phyloP scores from a whole-genome alignment of 768 basidiomycete genomes.

The Podaxis carcinomalis region DNA sequence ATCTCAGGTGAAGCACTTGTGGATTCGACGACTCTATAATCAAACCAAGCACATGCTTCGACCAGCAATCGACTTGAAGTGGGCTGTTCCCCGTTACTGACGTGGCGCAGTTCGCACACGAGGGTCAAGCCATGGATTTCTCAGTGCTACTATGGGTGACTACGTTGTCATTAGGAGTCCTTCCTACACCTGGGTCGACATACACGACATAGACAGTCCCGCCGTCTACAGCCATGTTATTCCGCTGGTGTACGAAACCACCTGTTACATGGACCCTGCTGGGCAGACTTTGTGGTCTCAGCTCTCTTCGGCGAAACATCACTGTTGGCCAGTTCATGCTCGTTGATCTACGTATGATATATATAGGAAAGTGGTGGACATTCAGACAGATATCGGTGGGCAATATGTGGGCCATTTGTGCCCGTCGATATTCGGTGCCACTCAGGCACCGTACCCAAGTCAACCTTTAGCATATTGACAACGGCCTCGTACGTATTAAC shows the following conservation, averaged over 20 bases:
- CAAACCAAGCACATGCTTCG: neutral
- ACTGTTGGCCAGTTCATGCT: neutral
- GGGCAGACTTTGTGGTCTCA: neutral
- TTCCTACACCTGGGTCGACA: neutral
- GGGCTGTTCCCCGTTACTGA: neutral
- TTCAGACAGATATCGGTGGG: neutral
- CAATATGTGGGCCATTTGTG: neutral
- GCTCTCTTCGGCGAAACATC: neutral
- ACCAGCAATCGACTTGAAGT: neutral
- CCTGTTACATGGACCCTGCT: neutral
- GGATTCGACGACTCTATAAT: neutral
- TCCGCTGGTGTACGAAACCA: neutral
- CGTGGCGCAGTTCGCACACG: neutral
- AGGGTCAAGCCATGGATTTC: neutral
- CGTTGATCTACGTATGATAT: neutral
- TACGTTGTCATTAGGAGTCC: neutral
- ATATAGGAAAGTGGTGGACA: neutral
- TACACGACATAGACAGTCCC: neutral
- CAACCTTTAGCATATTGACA: neutral
- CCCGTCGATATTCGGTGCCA: neutral
- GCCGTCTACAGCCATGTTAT: neutral
- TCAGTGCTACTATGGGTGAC: neutral
- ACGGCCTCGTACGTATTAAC: neutral
- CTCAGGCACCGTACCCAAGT: neutral
- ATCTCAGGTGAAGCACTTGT: neutral